Evolutionary conservation across 257 asterid genomes (phyloP).

Genomic region (Verbena officinalis): DNA sequence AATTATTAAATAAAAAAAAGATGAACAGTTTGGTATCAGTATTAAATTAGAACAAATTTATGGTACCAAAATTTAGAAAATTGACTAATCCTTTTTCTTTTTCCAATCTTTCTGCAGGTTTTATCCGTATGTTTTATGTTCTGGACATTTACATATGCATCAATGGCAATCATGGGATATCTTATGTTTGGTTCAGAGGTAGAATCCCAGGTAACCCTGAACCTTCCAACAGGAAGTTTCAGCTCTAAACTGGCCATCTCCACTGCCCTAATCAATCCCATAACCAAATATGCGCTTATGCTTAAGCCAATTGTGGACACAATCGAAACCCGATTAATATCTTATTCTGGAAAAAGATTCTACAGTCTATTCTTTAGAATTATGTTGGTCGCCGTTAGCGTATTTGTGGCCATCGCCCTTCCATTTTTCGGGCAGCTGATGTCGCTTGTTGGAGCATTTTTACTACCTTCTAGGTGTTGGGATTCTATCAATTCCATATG

Average conservation of each 20-base stretch:
- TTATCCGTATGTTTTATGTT: constrained; percentile 46
- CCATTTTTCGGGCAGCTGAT: constrained; percentile 73
- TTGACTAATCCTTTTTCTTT: no score
- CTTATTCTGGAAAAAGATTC: constrained; percentile 7
- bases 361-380: constrained; percentile 30
- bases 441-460: no score
- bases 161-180: constrained; percentile 57
- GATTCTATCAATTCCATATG: constrained; percentile 62
- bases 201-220: constrained; percentile 57
- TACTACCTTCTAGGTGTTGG: constrained; percentile 68
- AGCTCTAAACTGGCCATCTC: constrained; percentile 62
- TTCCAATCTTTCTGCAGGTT: constrained; percentile 41
- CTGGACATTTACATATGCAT: constrained; percentile 45
- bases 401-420: constrained; percentile 50
- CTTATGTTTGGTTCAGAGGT: constrained; percentile 56
- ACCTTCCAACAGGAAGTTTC: constrained; percentile 43
- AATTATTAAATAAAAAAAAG: no score
- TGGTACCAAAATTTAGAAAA: no score
- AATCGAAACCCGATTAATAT: constrained; percentile 31
- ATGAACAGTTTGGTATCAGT: no score
- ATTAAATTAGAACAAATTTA: no score
- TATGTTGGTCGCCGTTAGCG: constrained; percentile 42
- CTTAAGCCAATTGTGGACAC: constrained; percentile 48
- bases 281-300: constrained; percentile 65
- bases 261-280: constrained; percentile 59